phyloP scores from a whole-genome alignment of 2,329 filamentous ascomycete species.

The Moelleriella libera region DNA sequence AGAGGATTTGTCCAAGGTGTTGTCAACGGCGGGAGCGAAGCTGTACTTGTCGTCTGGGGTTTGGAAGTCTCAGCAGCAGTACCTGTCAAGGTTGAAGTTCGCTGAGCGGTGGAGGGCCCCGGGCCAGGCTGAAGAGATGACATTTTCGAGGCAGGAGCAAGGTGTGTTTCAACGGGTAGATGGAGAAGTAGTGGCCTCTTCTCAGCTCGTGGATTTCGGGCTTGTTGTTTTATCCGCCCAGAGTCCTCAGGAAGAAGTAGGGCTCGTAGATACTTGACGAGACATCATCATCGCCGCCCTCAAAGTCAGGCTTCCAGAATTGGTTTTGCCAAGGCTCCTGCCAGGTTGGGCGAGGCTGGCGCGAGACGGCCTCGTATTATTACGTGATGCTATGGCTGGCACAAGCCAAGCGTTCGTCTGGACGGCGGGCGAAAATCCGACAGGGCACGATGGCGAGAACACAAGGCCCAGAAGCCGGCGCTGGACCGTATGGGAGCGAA shows the following conservation, averaged over 20 bases:
- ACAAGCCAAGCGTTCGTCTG: no score
- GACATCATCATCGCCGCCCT: background rate
- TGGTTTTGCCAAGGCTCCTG: no score
- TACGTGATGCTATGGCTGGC: no score
- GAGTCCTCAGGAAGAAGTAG: background rate
- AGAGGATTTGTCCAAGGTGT: slow-evolving; percentile 21
- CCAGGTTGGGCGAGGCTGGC: no score
- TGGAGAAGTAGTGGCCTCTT: no score
- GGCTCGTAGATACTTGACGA: background rate
- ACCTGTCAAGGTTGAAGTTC: slow-evolving; percentile 6
- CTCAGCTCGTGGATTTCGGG: no score
- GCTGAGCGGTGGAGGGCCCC: slow-evolving; percentile 1
- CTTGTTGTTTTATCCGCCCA: background rate
- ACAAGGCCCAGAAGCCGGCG: no score
- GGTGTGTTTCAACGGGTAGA: no score
- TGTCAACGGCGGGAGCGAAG: slow-evolving; percentile 20
- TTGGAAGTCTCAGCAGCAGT: background rate
- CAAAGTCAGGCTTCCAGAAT: background rate
- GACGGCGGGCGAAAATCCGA: no score
- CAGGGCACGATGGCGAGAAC: no score
- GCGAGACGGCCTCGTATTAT: no score
- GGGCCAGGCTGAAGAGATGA: slow-evolving; percentile 1
- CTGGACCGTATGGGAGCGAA: no score
- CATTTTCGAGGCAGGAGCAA: background rate
- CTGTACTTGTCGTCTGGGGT: slow-evolving; percentile 2